Conservation (phyloP, 768 basidiomycete genomes). For the Gymnopilus junonius region DNA sequence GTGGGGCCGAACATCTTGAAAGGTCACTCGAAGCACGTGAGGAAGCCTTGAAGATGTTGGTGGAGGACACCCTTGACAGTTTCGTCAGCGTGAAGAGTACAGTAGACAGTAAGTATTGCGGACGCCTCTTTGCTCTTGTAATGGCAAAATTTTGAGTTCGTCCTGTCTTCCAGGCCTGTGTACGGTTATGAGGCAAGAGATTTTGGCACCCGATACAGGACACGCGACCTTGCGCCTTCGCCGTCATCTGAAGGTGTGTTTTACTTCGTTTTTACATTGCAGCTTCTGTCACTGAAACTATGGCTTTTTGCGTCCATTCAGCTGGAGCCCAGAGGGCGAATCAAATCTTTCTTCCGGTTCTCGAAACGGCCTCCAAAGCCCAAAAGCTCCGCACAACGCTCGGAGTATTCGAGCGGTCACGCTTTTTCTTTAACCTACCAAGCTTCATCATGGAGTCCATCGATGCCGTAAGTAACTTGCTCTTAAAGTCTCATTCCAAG, state of each 20-base stretch:
- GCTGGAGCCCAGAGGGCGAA: constrained; percentile 89
- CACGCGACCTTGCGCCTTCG: constrained; percentile 82
- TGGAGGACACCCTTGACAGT: constrained; percentile 96
- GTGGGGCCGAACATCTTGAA: constrained; percentile 73
- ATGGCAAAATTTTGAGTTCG: neutral
- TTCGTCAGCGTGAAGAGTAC: constrained; percentile 97
- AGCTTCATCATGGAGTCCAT: constrained; percentile 88
- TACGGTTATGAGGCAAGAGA: constrained; percentile 89
- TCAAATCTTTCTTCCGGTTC: constrained; percentile 92
- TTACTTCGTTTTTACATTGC: neutral
- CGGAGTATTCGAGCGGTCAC: constrained; percentile 94
- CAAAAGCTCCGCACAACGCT: constrained; percentile 89
- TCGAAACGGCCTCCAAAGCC: constrained; percentile 94
- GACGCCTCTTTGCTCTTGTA: neutral
- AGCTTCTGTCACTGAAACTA: neutral
- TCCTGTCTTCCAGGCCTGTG: constrained; percentile 64
- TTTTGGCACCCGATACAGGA: constrained; percentile 77
- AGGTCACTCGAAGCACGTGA: constrained; percentile 84
- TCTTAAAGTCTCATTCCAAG: neutral
- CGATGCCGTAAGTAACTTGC: constrained; percentile 64
- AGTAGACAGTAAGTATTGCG: constrained; percentile 73
- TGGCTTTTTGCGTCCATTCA: constrained; percentile 30
- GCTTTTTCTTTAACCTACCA: constrained; percentile 98
- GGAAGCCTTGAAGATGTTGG: constrained; percentile 89
- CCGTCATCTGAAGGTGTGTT: constrained; percentile 77